Percentiles rank a stretch among this genome's conserved stretches.
phyloP scores from a whole-genome alignment of 108 stramenopile species.

The Fragilaria crotonensis region DNA sequence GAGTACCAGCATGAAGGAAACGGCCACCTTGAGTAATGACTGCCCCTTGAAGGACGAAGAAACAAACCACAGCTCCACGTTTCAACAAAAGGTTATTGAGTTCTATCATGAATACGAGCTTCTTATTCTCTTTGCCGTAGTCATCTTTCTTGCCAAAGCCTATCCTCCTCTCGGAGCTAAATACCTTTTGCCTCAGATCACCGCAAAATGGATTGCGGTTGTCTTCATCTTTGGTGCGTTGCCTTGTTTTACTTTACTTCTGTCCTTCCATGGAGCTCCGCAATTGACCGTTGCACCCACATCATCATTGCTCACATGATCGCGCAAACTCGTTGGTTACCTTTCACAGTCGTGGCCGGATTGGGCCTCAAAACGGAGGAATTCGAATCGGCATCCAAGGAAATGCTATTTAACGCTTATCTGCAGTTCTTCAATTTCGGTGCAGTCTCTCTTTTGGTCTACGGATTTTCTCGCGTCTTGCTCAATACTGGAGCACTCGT shows the following conservation, averaged over 20 bases:
- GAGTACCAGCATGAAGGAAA: too few relatives aligned
- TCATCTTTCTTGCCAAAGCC: conserved; percentile 47
- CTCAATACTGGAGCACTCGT: conserved; percentile 24
- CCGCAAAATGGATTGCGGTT: conserved; percentile 59
- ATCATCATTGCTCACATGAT: too few relatives aligned
- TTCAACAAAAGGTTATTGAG: neutral
- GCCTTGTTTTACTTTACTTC: too few relatives aligned
- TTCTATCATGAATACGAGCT: conserved; percentile 23
- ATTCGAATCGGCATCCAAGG: conserved; percentile 64
- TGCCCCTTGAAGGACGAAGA: too few relatives aligned
- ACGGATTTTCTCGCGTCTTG: conserved; percentile 51
- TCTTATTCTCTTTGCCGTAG: conserved; percentile 32
- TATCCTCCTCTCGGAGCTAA: conserved; percentile 61
- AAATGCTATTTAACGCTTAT: conserved; percentile 59
- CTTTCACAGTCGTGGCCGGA: conserved; percentile 55
- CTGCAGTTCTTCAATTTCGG: conserved; percentile 76
- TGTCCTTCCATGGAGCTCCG: too few relatives aligned
- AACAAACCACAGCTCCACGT: too few relatives aligned
- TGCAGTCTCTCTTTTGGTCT: conserved; percentile 52
- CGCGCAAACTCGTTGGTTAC: too few relatives aligned
- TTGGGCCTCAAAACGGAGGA: conserved; percentile 76
- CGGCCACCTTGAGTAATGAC: too few relatives aligned
- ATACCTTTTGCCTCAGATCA: conserved; percentile 54
- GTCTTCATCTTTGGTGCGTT: conserved; percentile 57
- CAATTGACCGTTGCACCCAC: too few relatives aligned